A percentile compares a stretch with the other conserved stretches of the same genome.
Evolutionary conservation across 108 stramenopile species (phyloP).

Genomic region (Seminavis robusta): DNA sequence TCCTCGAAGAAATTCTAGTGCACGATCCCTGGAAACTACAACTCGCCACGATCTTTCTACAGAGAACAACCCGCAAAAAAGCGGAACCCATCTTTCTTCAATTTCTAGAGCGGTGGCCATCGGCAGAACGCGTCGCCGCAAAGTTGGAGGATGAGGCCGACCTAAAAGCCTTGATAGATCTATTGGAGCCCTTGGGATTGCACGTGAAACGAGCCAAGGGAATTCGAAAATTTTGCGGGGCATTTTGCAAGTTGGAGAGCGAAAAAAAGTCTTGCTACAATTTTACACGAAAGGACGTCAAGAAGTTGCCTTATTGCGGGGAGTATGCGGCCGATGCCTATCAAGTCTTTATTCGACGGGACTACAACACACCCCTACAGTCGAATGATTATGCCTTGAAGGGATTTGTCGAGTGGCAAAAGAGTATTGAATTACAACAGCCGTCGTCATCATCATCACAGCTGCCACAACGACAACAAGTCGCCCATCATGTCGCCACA

Average conservation of each 20-base stretch:
- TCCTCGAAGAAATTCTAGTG: conserved; percentile 60
- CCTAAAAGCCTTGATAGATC: conserved; percentile 12
- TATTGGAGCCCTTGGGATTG: conserved; percentile 38
- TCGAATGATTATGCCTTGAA: too few relatives aligned
- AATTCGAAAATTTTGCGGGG: conserved; percentile 43
- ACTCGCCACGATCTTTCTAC: conserved; percentile 54
- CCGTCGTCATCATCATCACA: not conserved
- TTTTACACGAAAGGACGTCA: too few relatives aligned
- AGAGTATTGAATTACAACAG: too few relatives aligned
- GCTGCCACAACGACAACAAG: too few relatives aligned
- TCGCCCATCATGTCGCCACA: too few relatives aligned
- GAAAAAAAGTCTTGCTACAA: not conserved
- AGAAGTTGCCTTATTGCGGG: conserved; percentile 39
- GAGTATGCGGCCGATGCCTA: conserved; percentile 52
- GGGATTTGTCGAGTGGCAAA: too few relatives aligned
- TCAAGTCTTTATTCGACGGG: conserved; percentile 45
- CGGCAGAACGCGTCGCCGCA: conserved; percentile 19
- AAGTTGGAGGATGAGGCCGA: too few relatives aligned
- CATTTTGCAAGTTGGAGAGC: conserved; percentile 22
- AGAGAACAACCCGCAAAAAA: conserved; percentile 46
- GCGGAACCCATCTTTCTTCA: conserved; percentile 41
- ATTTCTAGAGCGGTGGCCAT: conserved; percentile 50
- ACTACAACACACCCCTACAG: too few relatives aligned
- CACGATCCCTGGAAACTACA: conserved; percentile 61
- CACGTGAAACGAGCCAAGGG: conserved; percentile 27